phyloP scores from a whole-genome alignment of 257 asterid genomes.

The Salvia miltiorrhiza region DNA sequence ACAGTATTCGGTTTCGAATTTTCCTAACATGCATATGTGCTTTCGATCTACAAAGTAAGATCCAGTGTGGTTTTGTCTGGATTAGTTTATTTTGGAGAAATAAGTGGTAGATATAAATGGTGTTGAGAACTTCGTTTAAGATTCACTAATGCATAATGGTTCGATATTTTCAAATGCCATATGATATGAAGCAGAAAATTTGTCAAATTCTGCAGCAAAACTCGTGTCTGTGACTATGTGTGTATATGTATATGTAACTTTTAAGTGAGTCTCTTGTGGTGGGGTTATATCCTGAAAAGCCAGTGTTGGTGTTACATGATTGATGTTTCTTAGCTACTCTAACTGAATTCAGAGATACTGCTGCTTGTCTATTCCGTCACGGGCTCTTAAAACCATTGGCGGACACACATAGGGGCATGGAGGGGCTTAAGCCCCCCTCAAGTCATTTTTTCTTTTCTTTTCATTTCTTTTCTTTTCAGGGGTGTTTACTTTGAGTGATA shows the following conservation, averaged over 20 bases:
- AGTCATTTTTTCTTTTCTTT: too few species aligned
- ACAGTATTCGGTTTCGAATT: background rate
- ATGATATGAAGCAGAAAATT: background rate
- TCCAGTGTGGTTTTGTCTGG: background rate
- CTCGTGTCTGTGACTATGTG: background rate
- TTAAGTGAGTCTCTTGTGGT: background rate
- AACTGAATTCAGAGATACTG: background rate
- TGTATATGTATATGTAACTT: background rate
- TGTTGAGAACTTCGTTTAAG: background rate
- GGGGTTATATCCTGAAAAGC: background rate
- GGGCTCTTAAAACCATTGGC: background rate
- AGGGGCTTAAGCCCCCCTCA: too few species aligned
- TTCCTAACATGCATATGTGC: background rate
- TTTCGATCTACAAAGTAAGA: slow-evolving; percentile 12
- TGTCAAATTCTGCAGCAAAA: background rate
- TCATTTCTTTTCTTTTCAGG: too few species aligned
- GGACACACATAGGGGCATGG: too few species aligned
- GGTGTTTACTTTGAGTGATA: too few species aligned
- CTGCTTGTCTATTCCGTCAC: background rate
- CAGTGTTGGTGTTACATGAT: background rate
- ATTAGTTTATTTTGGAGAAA: background rate
- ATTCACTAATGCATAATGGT: background rate
- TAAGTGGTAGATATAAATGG: background rate
- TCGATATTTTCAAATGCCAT: background rate
- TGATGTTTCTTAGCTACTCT: background rate